phyloP scores from a whole-genome alignment of 805 yeast genomes.

The Lipomyces anomalus region DNA sequence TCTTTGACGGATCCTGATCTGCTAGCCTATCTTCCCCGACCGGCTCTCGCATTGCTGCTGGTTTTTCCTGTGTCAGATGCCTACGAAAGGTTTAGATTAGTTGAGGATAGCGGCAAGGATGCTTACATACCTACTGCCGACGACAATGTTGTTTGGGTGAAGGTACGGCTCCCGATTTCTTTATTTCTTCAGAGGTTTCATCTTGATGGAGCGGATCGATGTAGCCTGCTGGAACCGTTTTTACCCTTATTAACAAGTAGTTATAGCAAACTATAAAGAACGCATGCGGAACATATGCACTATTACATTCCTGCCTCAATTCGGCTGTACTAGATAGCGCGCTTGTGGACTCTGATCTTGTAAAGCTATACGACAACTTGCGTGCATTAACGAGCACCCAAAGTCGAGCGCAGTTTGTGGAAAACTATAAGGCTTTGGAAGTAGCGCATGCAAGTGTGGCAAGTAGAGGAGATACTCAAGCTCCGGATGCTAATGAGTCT shows the following conservation, averaged over 20 bases:
- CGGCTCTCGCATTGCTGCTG: constrained; percentile 66
- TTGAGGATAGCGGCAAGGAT: constrained; percentile 35
- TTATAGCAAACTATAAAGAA: constrained; percentile 70
- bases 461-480: constrained; percentile 34
- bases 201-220: not conserved
- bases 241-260: not conserved
- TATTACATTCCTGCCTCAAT: constrained; percentile 57
- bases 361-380: constrained; percentile 25
- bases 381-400: constrained; percentile 22
- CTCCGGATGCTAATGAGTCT: constrained; percentile 40
- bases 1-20: constrained; percentile 82
- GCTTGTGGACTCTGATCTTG: constrained; percentile 28
- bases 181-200: not conserved
- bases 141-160: constrained; percentile 57
- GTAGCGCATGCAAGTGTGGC: constrained; percentile 37
- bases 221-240: not conserved
- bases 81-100: constrained; percentile 49
- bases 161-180: constrained; percentile 1
- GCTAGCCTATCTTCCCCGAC: constrained; percentile 74
- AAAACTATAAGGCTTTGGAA: constrained; percentile 39
- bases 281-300: constrained; percentile 89
- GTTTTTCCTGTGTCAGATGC: constrained; percentile 70
- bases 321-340: not conserved
- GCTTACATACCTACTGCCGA: constrained; percentile 21
- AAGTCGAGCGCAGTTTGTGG: constrained; percentile 43